These are phyloP conservation scores for Calycina herbarum DNA, from an alignment of 2,329 filamentous ascomycete genomes.

Conservation along the genomic window DNA sequence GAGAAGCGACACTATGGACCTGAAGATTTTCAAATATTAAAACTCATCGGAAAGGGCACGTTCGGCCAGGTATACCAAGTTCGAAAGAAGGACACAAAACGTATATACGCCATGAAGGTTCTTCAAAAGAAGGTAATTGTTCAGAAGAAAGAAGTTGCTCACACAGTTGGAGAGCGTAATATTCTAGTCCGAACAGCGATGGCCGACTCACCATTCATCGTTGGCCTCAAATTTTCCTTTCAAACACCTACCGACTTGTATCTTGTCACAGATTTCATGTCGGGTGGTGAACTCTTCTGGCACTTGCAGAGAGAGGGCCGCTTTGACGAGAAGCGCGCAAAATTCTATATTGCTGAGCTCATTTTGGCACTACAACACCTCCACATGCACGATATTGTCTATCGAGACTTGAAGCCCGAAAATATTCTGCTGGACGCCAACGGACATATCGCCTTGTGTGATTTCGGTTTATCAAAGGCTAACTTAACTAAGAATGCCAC, in stretches of 20 bases:
- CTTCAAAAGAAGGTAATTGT: slow-evolving; percentile 99
- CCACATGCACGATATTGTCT: slow-evolving; percentile 96
- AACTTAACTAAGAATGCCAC: slow-evolving; percentile 97
- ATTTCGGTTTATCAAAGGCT: slow-evolving; percentile 96
- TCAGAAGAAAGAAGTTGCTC: slow-evolving; percentile 98
- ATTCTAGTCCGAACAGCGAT: slow-evolving; percentile 89
- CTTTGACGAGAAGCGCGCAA: slow-evolving; percentile 90
- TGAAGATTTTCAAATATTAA: slow-evolving; percentile 92
- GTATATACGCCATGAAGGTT: slow-evolving; percentile 99
- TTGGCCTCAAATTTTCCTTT: slow-evolving; percentile 97
- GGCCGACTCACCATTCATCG: slow-evolving; percentile 95
- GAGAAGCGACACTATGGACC: slow-evolving; percentile 92
- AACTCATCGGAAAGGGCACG: slow-evolving; percentile 95
- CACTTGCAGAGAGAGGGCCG: slow-evolving; percentile 96
- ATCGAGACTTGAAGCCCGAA: slow-evolving; percentile 94
- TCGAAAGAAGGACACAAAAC: slow-evolving; percentile 90
- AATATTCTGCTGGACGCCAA: slow-evolving; percentile 97
- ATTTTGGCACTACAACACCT: slow-evolving; percentile 94
- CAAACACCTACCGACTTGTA: slow-evolving; percentile 96
- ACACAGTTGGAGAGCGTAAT: slow-evolving; percentile 95
- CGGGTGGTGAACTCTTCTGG: slow-evolving; percentile 97
- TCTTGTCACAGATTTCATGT: slow-evolving; percentile 99
- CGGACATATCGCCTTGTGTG: slow-evolving; percentile 94
- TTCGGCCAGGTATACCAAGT: slow-evolving; percentile 99
- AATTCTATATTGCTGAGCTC: slow-evolving; percentile 98